A percentile compares a stretch with the other conserved stretches of the same genome.
phyloP scores from a whole-genome alignment of 768 basidiomycete species.

The Russula olivacea region DNA sequence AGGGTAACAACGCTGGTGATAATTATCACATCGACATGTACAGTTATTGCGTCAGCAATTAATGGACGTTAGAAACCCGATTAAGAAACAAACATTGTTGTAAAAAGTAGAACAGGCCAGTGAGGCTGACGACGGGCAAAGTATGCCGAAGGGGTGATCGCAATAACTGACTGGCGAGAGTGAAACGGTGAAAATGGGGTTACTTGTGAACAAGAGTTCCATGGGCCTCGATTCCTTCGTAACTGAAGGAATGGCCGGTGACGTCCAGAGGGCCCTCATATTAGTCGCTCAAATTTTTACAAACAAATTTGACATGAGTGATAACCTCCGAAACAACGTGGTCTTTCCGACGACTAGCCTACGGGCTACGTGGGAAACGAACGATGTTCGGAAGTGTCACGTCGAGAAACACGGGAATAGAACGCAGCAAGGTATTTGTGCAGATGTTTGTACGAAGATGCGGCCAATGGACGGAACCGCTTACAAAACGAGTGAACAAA shows the following conservation, averaged over 20 bases:
- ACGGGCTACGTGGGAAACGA: slow-evolving; percentile 13
- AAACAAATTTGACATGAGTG: slow-evolving; percentile 21
- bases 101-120: neutral
- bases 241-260: slow-evolving; percentile 18
- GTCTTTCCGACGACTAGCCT: slow-evolving; percentile 6
- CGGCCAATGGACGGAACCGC: slow-evolving; percentile 5
- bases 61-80: neutral
- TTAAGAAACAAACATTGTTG: slow-evolving; percentile 9
- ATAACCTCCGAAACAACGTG: slow-evolving; percentile 20
- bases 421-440: slow-evolving; percentile 12
- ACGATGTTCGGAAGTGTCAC: slow-evolving; percentile 12
- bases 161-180: neutral
- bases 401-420: slow-evolving; percentile 5
- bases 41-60: slow-evolving; percentile 17
- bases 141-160: slow-evolving; percentile 16
- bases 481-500: neutral
- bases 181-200: slow-evolving; percentile 19
- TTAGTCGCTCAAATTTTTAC: slow-evolving; percentile 19
- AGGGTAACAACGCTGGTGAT: neutral
- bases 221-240: slow-evolving; percentile 15
- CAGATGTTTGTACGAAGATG: slow-evolving; percentile 10
- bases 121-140: slow-evolving; percentile 5
- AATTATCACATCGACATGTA: slow-evolving; percentile 17
- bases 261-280: slow-evolving; percentile 6
- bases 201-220: slow-evolving; percentile 1